Evolutionary conservation across 805 yeast species (phyloP), one percentile per base, ranked within the genome.

Genomic region (Lipomyces kockii): DNA sequence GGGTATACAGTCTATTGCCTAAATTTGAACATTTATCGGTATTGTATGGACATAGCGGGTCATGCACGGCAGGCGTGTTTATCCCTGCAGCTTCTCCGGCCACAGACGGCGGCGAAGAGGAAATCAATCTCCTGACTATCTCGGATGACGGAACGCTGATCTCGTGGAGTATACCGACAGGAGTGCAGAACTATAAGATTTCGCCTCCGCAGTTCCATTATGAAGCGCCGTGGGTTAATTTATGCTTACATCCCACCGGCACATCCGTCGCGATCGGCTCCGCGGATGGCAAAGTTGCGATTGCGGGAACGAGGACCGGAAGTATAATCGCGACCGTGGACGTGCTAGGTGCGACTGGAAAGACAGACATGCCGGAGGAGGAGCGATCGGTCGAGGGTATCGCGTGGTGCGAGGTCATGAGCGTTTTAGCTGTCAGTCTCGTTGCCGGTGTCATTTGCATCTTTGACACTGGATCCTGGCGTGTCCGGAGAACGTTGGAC

Each of bases 101-200:
- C 22, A 63, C 66, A 4, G 58, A 57, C 6, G 63, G 49, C 5
- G 69, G 61, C 29, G 72, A 68, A 46, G 72, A 70, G 56, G 72
- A 67, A 58, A 71, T 91, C 71, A 83, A 87, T 34, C 82, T 95
- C 67, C 84, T 92, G 17, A 90, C 97, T 0, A 81, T 87, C 25
- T 87, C 97, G 27, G 93, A 92, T 70, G 98, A 95, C 79, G 92
- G 97, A 35, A 82, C 91, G 4, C 85, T 95, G 43, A 87, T 93
- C 65, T 87, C 87, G 66, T 94, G 98, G 98, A 91, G 92, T 76
- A 90, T 93, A 65, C 93, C 86, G 80, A 87, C 94, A 3, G 87
- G 87, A 37, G 87, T 85, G 58, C 86, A 87, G 49, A 83, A 85
- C 70, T 94, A 86, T 82, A 89, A 88, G 74, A 80, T 91, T 67